Conservation (phyloP, 2,329 filamentous ascomycete genomes). For the Colletotrichum euphorbiae region DNA sequence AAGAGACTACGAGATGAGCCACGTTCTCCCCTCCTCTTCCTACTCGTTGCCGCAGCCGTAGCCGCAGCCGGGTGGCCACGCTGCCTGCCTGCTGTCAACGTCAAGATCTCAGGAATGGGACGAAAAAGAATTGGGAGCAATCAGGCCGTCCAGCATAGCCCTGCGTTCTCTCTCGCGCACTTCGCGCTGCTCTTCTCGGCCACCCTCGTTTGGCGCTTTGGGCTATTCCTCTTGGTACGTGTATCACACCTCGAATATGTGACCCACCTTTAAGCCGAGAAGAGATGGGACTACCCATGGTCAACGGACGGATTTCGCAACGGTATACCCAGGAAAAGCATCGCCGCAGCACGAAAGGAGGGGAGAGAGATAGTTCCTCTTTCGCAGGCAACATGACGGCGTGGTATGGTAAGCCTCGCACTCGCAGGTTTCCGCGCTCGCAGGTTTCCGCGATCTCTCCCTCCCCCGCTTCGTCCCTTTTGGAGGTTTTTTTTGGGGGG, state of each 20-base stretch:
- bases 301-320: slow-evolving; percentile 24
- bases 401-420: slow-evolving; percentile 7
- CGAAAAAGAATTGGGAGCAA: slow-evolving; percentile 10
- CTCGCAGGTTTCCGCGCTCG: background rate
- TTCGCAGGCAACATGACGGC: slow-evolving; percentile 6
- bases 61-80: slow-evolving; percentile 11
- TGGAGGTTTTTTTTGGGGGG: too few relatives aligned
- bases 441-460: background rate
- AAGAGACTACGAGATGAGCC: slow-evolving; percentile 21
- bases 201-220: slow-evolving; percentile 21
- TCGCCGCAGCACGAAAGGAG: background rate
- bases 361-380: slow-evolving; percentile 3
- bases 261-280: slow-evolving; percentile 32
- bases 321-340: slow-evolving; percentile 10
- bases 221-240: slow-evolving; percentile 29
- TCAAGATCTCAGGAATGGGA: slow-evolving; percentile 33
- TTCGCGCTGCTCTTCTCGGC: slow-evolving; percentile 11
- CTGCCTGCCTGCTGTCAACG: slow-evolving; percentile 28
- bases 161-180: background rate
- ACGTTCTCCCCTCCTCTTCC: slow-evolving; percentile 6
- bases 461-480: background rate
- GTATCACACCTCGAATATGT: slow-evolving; percentile 36
- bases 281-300: slow-evolving; percentile 17
- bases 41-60: slow-evolving; percentile 18
- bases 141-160: background rate